phyloP scores from a whole-genome alignment of 164 flowering plant genomes.

The Sedum album region DNA sequence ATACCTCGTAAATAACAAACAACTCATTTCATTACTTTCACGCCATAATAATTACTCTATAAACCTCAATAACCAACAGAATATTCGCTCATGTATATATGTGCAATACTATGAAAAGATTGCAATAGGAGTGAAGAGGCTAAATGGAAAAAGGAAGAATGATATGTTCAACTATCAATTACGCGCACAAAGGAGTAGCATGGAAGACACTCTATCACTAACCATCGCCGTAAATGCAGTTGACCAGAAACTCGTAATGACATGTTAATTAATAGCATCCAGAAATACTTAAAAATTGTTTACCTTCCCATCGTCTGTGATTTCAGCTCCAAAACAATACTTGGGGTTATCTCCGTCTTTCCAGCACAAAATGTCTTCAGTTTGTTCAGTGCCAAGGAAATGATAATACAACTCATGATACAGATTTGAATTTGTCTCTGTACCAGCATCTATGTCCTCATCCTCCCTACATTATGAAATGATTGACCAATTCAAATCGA shows the following conservation, averaged over 20 bases:
- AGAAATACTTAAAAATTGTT: neutral
- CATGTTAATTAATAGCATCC: neutral
- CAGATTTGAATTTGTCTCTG: conserved; percentile 74
- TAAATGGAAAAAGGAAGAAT: neutral
- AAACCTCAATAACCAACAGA: neutral
- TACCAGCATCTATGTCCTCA: conserved; percentile 78
- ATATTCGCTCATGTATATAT: neutral
- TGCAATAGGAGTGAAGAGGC: neutral
- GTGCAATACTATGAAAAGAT: neutral
- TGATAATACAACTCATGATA: conserved; percentile 84
- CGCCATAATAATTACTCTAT: neutral
- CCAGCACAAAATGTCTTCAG: conserved; percentile 90
- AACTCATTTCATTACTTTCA: neutral
- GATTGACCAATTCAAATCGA: conserved; percentile 3
- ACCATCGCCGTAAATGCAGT: neutral
- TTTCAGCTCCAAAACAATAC: conserved; percentile 34
- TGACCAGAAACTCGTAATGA: neutral
- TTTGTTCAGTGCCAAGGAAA: conserved; percentile 79
- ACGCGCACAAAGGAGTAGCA: neutral
- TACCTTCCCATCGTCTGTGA: conserved; percentile 97
- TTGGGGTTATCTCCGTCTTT: conserved; percentile 76
- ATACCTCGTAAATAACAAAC: neutral
- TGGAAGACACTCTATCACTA: neutral
- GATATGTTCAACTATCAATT: neutral
- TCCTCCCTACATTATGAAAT: conserved; percentile 43